These are phyloP conservation scores for Xylaria flabelliformis DNA, from an alignment of 495 filamentous ascomycete genomes.

Conservation along the genomic window DNA sequence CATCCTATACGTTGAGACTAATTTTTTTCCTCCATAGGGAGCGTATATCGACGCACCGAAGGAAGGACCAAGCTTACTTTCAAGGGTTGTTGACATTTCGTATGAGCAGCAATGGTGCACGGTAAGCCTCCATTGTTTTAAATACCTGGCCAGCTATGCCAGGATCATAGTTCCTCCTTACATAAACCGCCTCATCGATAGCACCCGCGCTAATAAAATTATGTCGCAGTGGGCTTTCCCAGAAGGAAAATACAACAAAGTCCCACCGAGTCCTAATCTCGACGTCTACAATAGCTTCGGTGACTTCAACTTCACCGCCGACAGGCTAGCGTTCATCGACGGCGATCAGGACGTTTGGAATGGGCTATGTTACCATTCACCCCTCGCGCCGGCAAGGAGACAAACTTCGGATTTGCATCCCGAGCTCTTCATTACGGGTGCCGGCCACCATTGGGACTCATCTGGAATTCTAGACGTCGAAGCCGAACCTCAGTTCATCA, in stretches of 20 bases:
- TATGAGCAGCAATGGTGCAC: constrained; percentile 61
- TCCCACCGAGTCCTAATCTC: constrained; percentile 50
- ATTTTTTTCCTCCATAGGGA: constrained; percentile 32
- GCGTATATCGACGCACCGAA: constrained; percentile 54
- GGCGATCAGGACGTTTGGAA: constrained; percentile 56
- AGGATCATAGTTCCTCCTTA: not conserved
- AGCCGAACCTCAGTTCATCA: constrained; percentile 57
- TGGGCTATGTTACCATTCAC: constrained; percentile 54
- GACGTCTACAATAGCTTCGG: constrained; percentile 50
- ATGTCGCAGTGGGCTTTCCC: constrained; percentile 51
- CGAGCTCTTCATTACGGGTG: constrained; percentile 51
- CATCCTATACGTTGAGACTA: not conserved
- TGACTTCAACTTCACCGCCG: constrained; percentile 49
- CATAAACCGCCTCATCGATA: not conserved
- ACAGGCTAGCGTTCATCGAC: constrained; percentile 56
- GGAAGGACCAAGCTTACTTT: constrained; percentile 49
- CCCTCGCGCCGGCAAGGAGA: constrained; percentile 41
- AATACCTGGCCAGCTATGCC: no score
- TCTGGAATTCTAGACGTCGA: constrained; percentile 51
- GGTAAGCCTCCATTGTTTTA: not conserved
- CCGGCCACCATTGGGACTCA: constrained; percentile 59
- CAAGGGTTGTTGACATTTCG: constrained; percentile 49
- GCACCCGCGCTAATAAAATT: not conserved
- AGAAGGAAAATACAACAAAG: constrained; percentile 48
- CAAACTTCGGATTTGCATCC: constrained; percentile 47